These are phyloP conservation scores for Didymella sp. DNA, from an alignment of 2,329 filamentous ascomycete species.

Conservation along the genomic window DNA sequence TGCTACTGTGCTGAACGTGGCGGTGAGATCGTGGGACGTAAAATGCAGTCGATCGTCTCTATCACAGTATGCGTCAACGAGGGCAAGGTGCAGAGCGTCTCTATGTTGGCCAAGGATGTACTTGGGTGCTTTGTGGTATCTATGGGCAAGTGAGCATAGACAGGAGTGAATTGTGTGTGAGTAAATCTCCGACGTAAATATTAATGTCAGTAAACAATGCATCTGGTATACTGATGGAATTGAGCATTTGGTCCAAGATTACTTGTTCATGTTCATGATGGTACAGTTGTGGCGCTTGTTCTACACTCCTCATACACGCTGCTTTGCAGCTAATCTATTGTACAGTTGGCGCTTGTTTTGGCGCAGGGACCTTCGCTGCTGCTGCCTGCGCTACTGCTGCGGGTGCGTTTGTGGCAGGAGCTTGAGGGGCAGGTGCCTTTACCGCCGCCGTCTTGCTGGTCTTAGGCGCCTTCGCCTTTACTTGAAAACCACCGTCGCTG, in stretches of 20 bases:
- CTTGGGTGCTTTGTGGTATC: no score
- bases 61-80: no score
- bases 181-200: no score
- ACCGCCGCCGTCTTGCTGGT: neutral
- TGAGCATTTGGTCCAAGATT: neutral
- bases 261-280: constrained; percentile 1
- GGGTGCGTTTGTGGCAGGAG: constrained; percentile 5
- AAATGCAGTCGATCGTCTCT: no score
- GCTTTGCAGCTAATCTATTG: constrained; percentile 5
- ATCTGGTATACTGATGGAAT: no score
- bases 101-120: no score
- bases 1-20: no score
- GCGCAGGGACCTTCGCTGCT: constrained; percentile 2
- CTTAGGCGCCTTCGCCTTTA: neutral
- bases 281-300: constrained; percentile 13
- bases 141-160: no score
- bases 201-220: no score
- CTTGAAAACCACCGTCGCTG: constrained; percentile 8
- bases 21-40: no score
- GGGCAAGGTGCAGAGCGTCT: no score
- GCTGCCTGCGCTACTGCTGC: constrained; percentile 7
- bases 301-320: constrained; percentile 4
- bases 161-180: no score
- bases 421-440: constrained; percentile 1
- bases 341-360: constrained; percentile 5